phyloP scores from a whole-genome alignment of 371 early-diverging fungal species.

The Smittium culicis region DNA sequence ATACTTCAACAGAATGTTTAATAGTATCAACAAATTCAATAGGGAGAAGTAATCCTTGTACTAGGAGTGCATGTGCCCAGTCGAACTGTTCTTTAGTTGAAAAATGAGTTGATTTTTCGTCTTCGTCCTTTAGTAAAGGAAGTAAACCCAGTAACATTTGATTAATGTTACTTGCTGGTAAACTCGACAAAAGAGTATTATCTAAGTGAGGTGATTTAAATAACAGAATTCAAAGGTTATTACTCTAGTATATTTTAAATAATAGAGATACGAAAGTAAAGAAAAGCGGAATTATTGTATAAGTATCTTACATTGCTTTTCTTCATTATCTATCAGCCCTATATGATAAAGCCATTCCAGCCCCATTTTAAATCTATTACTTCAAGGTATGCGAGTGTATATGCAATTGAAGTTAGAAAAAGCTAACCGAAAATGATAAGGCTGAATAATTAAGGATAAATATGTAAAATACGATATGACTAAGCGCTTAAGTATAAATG shows the following conservation, averaged over 20 bases:
- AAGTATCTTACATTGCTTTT: slow-evolving; percentile 7
- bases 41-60: slow-evolving; percentile 8
- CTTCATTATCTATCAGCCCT: slow-evolving; percentile 5
- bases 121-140: slow-evolving; percentile 1
- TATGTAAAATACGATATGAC: too few relatives aligned
- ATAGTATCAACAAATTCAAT: slow-evolving; percentile 10
- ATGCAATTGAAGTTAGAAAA: too few relatives aligned
- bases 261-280: neutral
- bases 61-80: slow-evolving; percentile 4
- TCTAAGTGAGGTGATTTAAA: slow-evolving; percentile 1
- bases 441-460: too few relatives aligned
- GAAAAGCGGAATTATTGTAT: neutral
- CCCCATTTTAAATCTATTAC: slow-evolving; percentile 6
- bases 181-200: neutral
- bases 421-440: too few relatives aligned
- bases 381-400: too few relatives aligned
- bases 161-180: slow-evolving; percentile 7
- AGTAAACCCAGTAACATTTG: slow-evolving; percentile 5
- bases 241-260: neutral
- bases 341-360: slow-evolving; percentile 11
- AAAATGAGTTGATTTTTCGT: neutral
- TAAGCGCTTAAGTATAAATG: too few relatives aligned
- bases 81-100: slow-evolving; percentile 8
- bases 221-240: neutral
- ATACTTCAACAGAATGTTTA: slow-evolving; percentile 2